These are phyloP conservation scores for Daedaleopsis sinensis DNA, from an alignment of 768 basidiomycete species.

Conservation along the genomic window DNA sequence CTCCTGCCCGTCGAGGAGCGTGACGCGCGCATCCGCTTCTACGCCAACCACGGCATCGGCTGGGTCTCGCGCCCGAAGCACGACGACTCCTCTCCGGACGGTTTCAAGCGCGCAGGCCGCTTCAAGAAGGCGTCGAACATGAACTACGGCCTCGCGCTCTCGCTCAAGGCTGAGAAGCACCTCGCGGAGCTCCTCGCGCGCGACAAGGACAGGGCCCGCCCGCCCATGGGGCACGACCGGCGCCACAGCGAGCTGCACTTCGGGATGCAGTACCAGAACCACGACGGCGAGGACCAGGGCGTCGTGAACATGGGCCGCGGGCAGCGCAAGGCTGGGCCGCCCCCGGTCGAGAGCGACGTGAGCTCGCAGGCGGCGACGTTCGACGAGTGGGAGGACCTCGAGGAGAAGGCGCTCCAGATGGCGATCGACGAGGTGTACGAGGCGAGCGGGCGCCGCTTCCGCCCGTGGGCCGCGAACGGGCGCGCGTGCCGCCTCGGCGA, in stretches of 20 bases:
- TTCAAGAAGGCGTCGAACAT: constrained; percentile 55
- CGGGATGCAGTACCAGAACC: constrained; percentile 69
- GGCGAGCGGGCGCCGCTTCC: constrained; percentile 34
- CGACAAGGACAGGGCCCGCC: constrained; percentile 15
- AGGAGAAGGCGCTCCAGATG: constrained; percentile 51
- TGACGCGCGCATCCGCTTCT: constrained; percentile 51
- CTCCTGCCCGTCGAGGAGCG: constrained; percentile 47
- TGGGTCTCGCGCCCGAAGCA: constrained; percentile 64
- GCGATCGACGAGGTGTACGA: constrained; percentile 56
- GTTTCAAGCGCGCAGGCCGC: constrained; percentile 53
- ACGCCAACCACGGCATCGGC: constrained; percentile 58
- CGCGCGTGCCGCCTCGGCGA: constrained; percentile 46
- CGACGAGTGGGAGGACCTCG: constrained; percentile 41
- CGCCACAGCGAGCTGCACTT: constrained; percentile 40
- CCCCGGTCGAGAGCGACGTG: constrained; percentile 16
- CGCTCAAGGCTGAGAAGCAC: constrained; percentile 38
- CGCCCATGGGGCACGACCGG: constrained; percentile 28
- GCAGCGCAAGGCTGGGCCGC: constrained; percentile 15
- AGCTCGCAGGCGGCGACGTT: constrained; percentile 5
- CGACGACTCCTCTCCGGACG: constrained; percentile 38
- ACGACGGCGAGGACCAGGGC: constrained; percentile 59
- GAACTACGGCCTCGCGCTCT: constrained; percentile 44
- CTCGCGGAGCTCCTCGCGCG: constrained; percentile 32
- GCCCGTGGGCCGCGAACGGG: constrained; percentile 40
- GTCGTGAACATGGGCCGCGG: constrained; percentile 33